Evolutionary conservation across 495 filamentous ascomycete genomes (phyloP), one percentile per base, ranked within the genome.

Genomic region (Elasticomyces elasticus): DNA sequence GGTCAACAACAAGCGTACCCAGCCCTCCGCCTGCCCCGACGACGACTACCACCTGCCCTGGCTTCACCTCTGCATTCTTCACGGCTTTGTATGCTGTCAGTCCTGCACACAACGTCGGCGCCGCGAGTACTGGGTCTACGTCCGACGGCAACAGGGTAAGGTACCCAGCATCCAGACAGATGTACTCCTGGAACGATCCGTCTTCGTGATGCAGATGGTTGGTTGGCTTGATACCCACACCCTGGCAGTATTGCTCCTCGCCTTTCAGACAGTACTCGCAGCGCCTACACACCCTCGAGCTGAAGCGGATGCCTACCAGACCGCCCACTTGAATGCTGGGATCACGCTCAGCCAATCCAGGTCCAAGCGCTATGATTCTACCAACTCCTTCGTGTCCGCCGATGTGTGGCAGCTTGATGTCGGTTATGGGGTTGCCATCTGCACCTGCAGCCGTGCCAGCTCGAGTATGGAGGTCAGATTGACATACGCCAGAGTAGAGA

Each of bases 61-160:
- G 67, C 46, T 71, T 69, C n/a, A 78, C 78, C 41, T 75, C 73
- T 49, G 74, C 75, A 60, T 82, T 83, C 44, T 75, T 74, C 19
- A 64, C 65, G 7, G 67, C 69, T n/a, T 64, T 48, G 61, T 71
- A 71, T 22, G 59, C 51, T n/a, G 67, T 71, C 17, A 72, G 52
- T 22, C 69, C 69, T 22, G 68, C 69, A 52, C 67, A 71, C 30
- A 71, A 62, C 55, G 69, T 75, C 6, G 82, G 83, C 0, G 83
- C 82, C 5, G 82, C 82, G 13, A 74, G 65, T 30, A 74, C 79
- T 1, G 76, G 78, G 9, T 67, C 65, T 5, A 85, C 67, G 7
- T 64, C 69, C 3, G 81, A 79, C 6, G 83, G 83, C 64, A 86
- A 82, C 2, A 79, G 79, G 1, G 82, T 85, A n/a, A 85, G 78